Conservation (phyloP, 108 stramenopile genomes). For the Skeletonema costatum region DNA sequence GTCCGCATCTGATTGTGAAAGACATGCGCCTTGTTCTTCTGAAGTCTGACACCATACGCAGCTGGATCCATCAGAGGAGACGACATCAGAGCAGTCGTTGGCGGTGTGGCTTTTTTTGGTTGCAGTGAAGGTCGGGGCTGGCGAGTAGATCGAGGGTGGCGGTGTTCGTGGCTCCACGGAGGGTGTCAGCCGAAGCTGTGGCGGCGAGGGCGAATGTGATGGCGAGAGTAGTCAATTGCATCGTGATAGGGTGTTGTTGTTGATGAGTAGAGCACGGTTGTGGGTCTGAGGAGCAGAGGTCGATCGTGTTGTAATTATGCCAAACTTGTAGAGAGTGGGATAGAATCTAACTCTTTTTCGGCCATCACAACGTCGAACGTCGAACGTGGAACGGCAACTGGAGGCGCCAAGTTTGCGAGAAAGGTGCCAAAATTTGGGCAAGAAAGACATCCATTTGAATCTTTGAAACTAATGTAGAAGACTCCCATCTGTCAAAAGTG, state of each 20-base stretch:
- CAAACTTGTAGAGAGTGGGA: background rate
- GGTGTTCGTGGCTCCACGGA: background rate
- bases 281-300: background rate
- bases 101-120: background rate
- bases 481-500: background rate
- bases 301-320: background rate
- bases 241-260: background rate
- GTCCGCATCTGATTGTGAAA: background rate
- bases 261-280: too few species aligned
- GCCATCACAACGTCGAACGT: too few species aligned
- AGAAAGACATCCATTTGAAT: background rate
- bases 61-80: background rate
- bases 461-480: background rate
- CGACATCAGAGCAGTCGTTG: background rate
- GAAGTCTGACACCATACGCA: conserved; percentile 5
- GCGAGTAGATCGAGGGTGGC: background rate
- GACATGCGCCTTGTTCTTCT: background rate
- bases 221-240: background rate
- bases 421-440: background rate
- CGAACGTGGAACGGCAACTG: background rate
- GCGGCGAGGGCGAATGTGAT: background rate
- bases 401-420: background rate
- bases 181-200: background rate
- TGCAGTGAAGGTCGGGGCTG: background rate
- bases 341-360: too few species aligned